Percentiles rank a stretch among this genome's conserved stretches.
These are phyloP conservation scores for Globisporangium megalacanthum DNA, from an alignment of 352 stramenopile genomes.

Conservation along the genomic window DNA sequence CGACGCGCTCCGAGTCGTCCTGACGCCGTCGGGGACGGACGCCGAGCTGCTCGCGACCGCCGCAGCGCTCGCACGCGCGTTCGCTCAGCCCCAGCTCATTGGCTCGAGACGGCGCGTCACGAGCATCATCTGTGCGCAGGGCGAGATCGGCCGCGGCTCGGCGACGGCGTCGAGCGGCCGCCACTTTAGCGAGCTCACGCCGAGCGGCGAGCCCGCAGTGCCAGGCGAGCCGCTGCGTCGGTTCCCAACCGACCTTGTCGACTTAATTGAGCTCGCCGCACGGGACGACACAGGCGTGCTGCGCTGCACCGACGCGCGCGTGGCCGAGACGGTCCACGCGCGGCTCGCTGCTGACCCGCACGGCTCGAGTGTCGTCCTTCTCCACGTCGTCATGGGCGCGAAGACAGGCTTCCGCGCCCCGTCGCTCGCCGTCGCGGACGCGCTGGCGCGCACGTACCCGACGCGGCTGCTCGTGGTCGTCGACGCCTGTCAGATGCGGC, in stretches of 20 bases:
- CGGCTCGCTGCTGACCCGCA: slow-evolving; percentile 34
- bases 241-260: slow-evolving; percentile 56
- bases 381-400: slow-evolving; percentile 82
- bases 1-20: slow-evolving; percentile 46
- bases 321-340: slow-evolving; percentile 34
- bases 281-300: slow-evolving; percentile 52
- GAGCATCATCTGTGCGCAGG: slow-evolving; percentile 76
- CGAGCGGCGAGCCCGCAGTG: slow-evolving; percentile 45
- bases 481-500: slow-evolving; percentile 85
- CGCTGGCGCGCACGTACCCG: slow-evolving; percentile 45
- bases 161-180: slow-evolving; percentile 62
- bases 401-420: slow-evolving; percentile 85
- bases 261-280: slow-evolving; percentile 55
- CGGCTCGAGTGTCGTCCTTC: slow-evolving; percentile 58
- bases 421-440: slow-evolving; percentile 54
- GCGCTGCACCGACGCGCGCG: slow-evolving; percentile 34
- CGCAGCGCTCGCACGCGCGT: slow-evolving; percentile 55
- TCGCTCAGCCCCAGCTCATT: slow-evolving; percentile 8
- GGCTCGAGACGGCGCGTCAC: slow-evolving; percentile 43
- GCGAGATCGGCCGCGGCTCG: slow-evolving; percentile 82
- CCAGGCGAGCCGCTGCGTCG: slow-evolving; percentile 42
- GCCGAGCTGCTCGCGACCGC: slow-evolving; percentile 80
- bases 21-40: slow-evolving; percentile 84
- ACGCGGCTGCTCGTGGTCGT: slow-evolving; percentile 78
- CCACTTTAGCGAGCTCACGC: slow-evolving; percentile 81